Evolutionary conservation across 192 early-diverging fungal genomes (phyloP).

Genomic region (Funneliformis mosseae): DNA sequence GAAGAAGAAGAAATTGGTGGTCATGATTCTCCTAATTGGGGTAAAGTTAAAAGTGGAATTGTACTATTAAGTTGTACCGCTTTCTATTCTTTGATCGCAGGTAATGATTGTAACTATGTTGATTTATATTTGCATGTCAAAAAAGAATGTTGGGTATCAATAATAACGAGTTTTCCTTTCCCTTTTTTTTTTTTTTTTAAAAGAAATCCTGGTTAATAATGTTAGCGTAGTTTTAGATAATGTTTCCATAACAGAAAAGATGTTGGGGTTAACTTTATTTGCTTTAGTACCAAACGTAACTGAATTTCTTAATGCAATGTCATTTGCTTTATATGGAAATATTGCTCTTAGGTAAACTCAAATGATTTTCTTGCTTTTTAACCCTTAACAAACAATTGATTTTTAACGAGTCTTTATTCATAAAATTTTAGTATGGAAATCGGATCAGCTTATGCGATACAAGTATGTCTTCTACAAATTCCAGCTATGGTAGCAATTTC

Average conservation of each 20-base stretch:
- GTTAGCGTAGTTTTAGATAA: constrained; percentile 79
- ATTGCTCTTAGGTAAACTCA: constrained; percentile 53
- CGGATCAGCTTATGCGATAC: constrained; percentile 93
- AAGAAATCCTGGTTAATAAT: constrained; percentile 85
- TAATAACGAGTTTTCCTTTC: too few species aligned
- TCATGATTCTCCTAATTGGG: constrained; percentile 95
- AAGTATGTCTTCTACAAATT: constrained; percentile 94
- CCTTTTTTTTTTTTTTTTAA: neutral
- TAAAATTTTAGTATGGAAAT: constrained; percentile 76
- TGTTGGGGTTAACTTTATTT: constrained; percentile 92
- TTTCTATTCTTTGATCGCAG: constrained; percentile 84
- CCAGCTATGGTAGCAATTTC: constrained; percentile 92
- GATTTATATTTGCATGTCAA: too few species aligned
- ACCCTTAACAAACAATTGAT: neutral
- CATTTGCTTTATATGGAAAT: constrained; percentile 91
- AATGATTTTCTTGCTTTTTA: neutral
- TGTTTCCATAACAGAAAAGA: constrained; percentile 76
- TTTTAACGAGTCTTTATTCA: neutral
- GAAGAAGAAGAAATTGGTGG: constrained; percentile 67
- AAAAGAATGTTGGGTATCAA: neutral
- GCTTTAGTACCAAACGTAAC: constrained; percentile 93
- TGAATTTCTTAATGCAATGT: constrained; percentile 93
- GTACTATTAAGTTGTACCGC: constrained; percentile 84
- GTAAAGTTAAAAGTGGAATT: constrained; percentile 71
- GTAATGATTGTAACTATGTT: neutral